Base-by-base conservation (phyloP, 2,329 filamentous ascomycete genomes). In the Clathrospora elynae region DNA sequence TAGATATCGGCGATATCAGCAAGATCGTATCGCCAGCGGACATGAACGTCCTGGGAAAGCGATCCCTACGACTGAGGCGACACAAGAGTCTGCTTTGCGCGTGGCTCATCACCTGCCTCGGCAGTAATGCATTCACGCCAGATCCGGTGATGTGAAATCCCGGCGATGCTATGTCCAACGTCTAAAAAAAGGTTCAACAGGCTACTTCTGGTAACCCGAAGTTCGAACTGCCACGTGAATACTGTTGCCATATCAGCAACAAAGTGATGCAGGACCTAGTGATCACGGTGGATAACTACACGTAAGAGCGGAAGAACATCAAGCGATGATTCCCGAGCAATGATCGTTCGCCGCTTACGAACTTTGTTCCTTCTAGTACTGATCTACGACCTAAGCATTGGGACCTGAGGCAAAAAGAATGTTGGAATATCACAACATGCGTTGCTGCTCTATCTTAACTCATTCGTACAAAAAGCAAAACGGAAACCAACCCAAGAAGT, bases 211-310 rank as follows among this genome's bases (percentile, higher is more conserved):
- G 46, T n/a, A 17, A 23, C 2, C 35, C 42, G 3, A 49, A 53
- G 3, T 51, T 55, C 23, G 46, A 59, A 22, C 47, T 66, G 17
- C 61, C 66, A 20, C 17, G 51, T 6, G 48, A 64, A 1, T 52
- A 60, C 38, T 22, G 49, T 2, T 71, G 68, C 33, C 65, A 67
- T 3, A 69, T 71, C 33, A 64, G 55, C 9, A 57, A 58, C 6
- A 60, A 60, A 10, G 14, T 68, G 12, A 65, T 71, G 51, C 42
- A 62, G 25, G 65, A 71, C 42, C 65, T 70, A 4, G 70, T 71
- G 11, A 50, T 28, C 2, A 63, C 69, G 3, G 37, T 48, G 2
- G 67, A 72, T 35, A 54, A 56, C 1, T 61, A 63, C 39, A 66
- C 54, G 1, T 73, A 70, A 35, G 65, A 68, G 29, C 55, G 63